phyloP scores from a whole-genome alignment of 2,329 filamentous ascomycete species.

The Sclerotinia spermophila region DNA sequence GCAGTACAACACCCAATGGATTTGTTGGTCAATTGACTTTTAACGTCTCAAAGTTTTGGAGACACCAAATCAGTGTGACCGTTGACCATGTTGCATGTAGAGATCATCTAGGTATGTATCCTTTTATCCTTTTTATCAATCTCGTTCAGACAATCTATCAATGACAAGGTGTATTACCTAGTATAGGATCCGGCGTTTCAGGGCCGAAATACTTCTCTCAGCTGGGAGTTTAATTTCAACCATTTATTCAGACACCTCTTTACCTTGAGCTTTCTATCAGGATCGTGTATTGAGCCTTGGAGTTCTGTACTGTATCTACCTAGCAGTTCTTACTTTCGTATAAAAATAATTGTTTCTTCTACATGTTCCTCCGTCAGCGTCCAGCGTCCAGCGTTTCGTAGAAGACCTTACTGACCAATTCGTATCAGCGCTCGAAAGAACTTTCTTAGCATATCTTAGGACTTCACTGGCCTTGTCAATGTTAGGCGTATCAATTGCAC shows the following conservation, averaged over 20 bases:
- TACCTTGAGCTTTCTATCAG: neutral
- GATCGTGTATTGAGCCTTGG: neutral
- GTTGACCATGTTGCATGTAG: constrained; percentile 49
- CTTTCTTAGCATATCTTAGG: constrained; percentile 69
- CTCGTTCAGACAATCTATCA: neutral
- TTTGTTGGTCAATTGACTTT: constrained; percentile 26
- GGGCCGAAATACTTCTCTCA: constrained; percentile 18
- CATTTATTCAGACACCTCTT: neutral
- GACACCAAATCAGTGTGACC: constrained; percentile 46
- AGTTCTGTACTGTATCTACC: neutral
- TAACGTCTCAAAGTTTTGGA: constrained; percentile 44
- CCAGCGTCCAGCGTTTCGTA: neutral
- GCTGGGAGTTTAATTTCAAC: constrained; percentile 7
- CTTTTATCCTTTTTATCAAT: constrained; percentile 22
- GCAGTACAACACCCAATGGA: constrained; percentile 19
- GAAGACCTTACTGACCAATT: constrained; percentile 17
- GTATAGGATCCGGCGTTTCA: constrained; percentile 18
- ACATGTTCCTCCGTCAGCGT: neutral
- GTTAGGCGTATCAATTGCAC: constrained; percentile 60
- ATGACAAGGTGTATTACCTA: constrained; percentile 13
- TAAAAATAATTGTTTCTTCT: neutral
- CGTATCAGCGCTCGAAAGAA: constrained; percentile 65
- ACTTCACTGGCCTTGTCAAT: constrained; percentile 68
- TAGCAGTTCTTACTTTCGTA: neutral
- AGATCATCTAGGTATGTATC: constrained; percentile 53